phyloP scores from a whole-genome alignment of 2,329 filamentous ascomycete genomes.

The Pyrenophora seminiperda region DNA sequence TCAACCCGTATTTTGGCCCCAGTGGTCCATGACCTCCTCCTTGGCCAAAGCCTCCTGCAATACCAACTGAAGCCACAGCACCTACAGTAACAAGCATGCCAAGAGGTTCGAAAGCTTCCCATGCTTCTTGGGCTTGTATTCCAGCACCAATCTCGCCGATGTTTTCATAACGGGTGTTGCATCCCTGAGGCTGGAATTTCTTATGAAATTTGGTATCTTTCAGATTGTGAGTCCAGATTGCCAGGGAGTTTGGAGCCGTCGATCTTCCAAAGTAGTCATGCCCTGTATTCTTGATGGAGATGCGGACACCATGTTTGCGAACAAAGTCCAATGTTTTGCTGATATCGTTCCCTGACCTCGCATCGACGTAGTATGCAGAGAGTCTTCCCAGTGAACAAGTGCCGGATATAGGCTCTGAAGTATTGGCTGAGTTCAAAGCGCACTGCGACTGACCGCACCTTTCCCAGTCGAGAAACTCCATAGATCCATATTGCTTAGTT shows the following conservation, averaged over 20 bases:
- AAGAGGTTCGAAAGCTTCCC: constrained; percentile 42
- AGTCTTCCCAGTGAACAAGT: constrained; percentile 41
- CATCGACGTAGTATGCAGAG: constrained; percentile 43
- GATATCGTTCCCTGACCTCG: constrained; percentile 33
- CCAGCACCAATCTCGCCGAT: constrained; percentile 45
- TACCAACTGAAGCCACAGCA: constrained; percentile 54
- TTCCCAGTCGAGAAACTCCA: constrained; percentile 46
- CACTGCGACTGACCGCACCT: constrained; percentile 39
- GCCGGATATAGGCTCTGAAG: constrained; percentile 31
- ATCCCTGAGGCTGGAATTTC: constrained; percentile 32
- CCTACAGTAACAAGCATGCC: constrained; percentile 45
- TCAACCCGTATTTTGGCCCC: constrained; percentile 52
- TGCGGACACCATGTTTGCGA: constrained; percentile 37
- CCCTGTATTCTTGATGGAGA: constrained; percentile 47
- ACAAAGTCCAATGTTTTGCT: constrained; percentile 38
- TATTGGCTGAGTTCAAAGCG: constrained; percentile 34
- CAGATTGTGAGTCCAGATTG: constrained; percentile 46
- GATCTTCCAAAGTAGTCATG: constrained; percentile 47
- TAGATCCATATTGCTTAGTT: constrained; percentile 39
- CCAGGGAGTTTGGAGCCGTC: constrained; percentile 41
- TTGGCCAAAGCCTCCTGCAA: constrained; percentile 51
- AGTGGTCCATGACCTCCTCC: constrained; percentile 63
- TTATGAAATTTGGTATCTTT: constrained; percentile 37
- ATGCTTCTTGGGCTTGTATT: constrained; percentile 44
- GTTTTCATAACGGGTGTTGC: constrained; percentile 36